A percentile compares a stretch with the other conserved stretches of the same genome.
Conservation (phyloP, 1,284 basidiomycete species). For the Cryptococcus neoformans region DNA sequence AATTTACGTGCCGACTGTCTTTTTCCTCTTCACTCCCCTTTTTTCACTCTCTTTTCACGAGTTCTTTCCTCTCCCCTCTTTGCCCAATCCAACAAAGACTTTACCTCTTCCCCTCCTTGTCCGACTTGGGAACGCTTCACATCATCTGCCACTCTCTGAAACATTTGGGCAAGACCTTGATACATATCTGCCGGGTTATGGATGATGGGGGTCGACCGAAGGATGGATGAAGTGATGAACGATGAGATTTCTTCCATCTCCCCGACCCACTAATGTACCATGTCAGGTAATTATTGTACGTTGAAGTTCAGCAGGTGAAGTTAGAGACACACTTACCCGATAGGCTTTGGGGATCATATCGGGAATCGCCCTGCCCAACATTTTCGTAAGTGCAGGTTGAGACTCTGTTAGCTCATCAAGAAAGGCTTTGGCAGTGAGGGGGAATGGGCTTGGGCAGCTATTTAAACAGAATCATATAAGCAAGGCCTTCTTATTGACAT, state of each 20-base stretch:
- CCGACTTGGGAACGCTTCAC: background rate
- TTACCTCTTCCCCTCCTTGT: background rate
- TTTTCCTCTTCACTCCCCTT: background rate
- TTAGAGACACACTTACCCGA: constrained; percentile 9
- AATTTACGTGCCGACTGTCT: background rate
- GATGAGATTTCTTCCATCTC: constrained; percentile 23
- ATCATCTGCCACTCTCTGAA: constrained; percentile 18
- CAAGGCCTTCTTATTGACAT: background rate
- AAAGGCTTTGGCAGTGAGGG: constrained; percentile 14
- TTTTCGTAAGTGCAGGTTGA: constrained; percentile 1
- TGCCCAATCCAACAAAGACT: constrained; percentile 6
- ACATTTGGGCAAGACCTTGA: constrained; percentile 14
- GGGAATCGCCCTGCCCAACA: constrained; percentile 4
- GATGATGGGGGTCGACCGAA: background rate
- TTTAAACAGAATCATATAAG: background rate
- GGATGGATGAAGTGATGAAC: constrained; percentile 14
- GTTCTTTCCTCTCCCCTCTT: background rate
- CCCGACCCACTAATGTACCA: constrained; percentile 13
- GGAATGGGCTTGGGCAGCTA: constrained; percentile 21
- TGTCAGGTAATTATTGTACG: background rate
- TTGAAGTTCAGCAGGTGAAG: background rate
- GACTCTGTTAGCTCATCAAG: constrained; percentile 10
- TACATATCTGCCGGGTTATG: constrained; percentile 8
- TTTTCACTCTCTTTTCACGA: background rate
- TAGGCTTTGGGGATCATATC: constrained; percentile 19